Evolutionary conservation across 1,284 basidiomycete species (phyloP), one percentile per base, ranked within the genome.

Genomic region (Marasmius tenuissimus): DNA sequence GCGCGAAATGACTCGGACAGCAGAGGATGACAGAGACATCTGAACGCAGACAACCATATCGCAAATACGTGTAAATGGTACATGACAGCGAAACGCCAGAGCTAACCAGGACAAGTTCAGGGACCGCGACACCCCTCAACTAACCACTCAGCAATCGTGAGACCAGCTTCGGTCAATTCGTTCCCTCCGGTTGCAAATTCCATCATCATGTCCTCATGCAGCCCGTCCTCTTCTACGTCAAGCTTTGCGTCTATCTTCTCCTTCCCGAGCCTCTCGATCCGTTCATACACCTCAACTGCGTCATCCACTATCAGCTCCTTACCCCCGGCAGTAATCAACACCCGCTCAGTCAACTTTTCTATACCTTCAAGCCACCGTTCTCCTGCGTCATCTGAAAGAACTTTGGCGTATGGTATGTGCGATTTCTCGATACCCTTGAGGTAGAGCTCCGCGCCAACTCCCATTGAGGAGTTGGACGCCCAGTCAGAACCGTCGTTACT

Each of bases 171-270:
- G 1, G 68, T 67, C 38, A 70, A 35, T 49, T 69, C 65, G 50
- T 58, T 57, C 42, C 66, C 63, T 37, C 66, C 64, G 3, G 63
- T 61, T 6, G 65, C 57, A 5, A 72, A 64, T 42, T 69, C 69
- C 5, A 66, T 59, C 39, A 69, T 65, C n/a, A 70, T 66, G 63
- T 76, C 75, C 34, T 71, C 69, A 55, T 78, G 77, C 3, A 75
- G 64, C 0, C 75, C 75, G 20, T 67, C 65, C 9, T 68, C 61
- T 61, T 78, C 73, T 4, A 78, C 61, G 6, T 75, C 67, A n/a
- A 75, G 61, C 54, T 63, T 71, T 38, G 33, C 6, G 20, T 27
- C 50, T 20, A 18, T 69, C 64, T 9, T 72, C 35, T 47, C 22
- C 27, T 27, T 27, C 27, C 2, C 27, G 4, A 27, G 27, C 4